Evolutionary conservation across 345 rosid species (phyloP), one percentile per base, ranked within the genome.

Genomic region (Eucalyptus victrix): DNA sequence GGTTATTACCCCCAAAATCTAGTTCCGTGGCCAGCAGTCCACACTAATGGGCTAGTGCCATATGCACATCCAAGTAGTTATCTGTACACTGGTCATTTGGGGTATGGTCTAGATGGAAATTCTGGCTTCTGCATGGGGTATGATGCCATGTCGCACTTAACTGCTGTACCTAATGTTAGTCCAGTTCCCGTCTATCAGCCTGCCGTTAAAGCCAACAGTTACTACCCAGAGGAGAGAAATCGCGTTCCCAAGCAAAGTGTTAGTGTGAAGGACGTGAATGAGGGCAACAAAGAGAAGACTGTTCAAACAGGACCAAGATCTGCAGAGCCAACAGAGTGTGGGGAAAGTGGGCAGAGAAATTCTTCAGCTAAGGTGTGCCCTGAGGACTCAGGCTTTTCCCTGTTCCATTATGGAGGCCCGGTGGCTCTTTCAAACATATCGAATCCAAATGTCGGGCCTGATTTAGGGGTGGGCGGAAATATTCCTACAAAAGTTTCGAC

Each of bases 351-450:
- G 89, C 47, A 40, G 16, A 88, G 58, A n/a, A 93, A 91, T 83
- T 42, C 67, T 49, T 81, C 89, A 32, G 91, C 90, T 80, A 93
- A 90, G 56, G 86, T 90, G 87, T 91, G 87, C 21, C 86, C 37
- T 9, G 92, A 92, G 87, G 90, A 92, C 62, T 45, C 92, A 26
- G 90, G 93, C 91, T 98, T 98, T 93, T 98, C 99, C 88, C 90
- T 97, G 90, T 98, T 97, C 91, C 99, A 98, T 92, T 97, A 92
- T 88, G 98, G 97, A 58, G 98, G 97, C 30, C 99, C 99, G 18
- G 93, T 95, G 65, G 98, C 96, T 72, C 92, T 94, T 89, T 91
- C 96, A 30, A 90, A 91, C 81, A 94, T 94, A 65, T 89, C 93
- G 49, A 95, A 92, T 90, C 89, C 93, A 17, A 89, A 91, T 89